These are phyloP conservation scores for Arabis alpina DNA, from an alignment of 345 rosid species.

Conservation along the genomic window DNA sequence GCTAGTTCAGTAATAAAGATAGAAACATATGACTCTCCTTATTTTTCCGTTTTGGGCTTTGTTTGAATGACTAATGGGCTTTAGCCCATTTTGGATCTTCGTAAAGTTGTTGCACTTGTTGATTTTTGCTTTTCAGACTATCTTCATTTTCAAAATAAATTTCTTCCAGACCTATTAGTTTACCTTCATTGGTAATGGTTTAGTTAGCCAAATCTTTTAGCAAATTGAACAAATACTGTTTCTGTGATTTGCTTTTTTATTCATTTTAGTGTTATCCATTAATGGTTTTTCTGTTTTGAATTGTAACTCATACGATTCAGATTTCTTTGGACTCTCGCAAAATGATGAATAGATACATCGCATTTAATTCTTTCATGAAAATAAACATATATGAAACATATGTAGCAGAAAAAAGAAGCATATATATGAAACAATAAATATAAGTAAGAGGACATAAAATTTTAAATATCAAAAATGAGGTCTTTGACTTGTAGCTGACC, in stretches of 20 bases:
- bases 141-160: background rate
- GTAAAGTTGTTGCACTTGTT: conserved; percentile 18
- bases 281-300: background rate
- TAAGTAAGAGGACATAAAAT: background rate
- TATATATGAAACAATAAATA: conserved; percentile 21
- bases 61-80: conserved; percentile 10
- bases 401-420: conserved; percentile 31
- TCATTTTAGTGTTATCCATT: background rate
- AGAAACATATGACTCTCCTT: conserved; percentile 6
- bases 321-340: conserved; percentile 2
- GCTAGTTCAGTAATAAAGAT: conserved; percentile 19
- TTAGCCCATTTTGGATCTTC: conserved; percentile 2
- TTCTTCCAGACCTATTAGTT: background rate
- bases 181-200: background rate
- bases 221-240: too few relatives aligned
- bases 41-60: conserved; percentile 17
- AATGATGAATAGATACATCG: conserved; percentile 17
- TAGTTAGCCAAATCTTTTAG: background rate
- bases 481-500: conserved; percentile 45
- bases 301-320: background rate
- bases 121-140: background rate
- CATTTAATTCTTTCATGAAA: conserved; percentile 37
- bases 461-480: background rate
- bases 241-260: too few relatives aligned
- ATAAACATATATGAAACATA: conserved; percentile 32